Base-by-base conservation (phyloP, 352 stramenopile species). In the Pythium brachiatum region DNA sequence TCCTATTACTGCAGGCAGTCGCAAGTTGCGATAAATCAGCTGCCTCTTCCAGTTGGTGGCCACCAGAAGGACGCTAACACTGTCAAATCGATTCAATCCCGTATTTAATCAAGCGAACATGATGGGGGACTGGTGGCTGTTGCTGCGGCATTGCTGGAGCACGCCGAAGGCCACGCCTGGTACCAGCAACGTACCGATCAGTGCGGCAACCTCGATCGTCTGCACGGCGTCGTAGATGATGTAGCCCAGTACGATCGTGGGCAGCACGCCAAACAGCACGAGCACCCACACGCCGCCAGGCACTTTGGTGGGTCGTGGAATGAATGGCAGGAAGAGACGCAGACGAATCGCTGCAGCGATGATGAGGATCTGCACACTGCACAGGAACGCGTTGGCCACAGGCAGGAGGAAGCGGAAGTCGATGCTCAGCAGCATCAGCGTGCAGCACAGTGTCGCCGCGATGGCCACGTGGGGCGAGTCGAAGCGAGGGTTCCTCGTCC, bases 331-430 rank as follows among this genome's bases (percentile, higher is more conserved):
- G 46, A 73, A 80, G 7, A 84, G 59, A 4, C 95, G 85, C 8
- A 98, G 74, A 29, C 93, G 86, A 51, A 98, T 76, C 72, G 95
- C 89, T 0, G 95, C 83, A 13, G 70, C 74, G 63, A 98, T 97
- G 58, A 98, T 93, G 31, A 98, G 65, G 4, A 98, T 41, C 43
- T 98, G 72, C 15, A 86, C 70, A 20, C 86, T 73, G 15, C 83
- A 79, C 43, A 95, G 96, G 59, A 96, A 94, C 8, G 95, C 87
- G 70, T 98, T 98, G 18, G 96, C 79, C 68, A 98, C 81, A 16
- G 86, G 75, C 6, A 97, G 55, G 46, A 96, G 74, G 43, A 78
- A 73, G 26, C 93, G 63, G 53, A 93, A 94, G 50, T 86, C 79
- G 39, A 88, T 26, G 31, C 57, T 70, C 29, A 88, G 29, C 11